Conservation (phyloP, 2,329 filamentous ascomycete species). For the Ceratocystis smalleyi region DNA sequence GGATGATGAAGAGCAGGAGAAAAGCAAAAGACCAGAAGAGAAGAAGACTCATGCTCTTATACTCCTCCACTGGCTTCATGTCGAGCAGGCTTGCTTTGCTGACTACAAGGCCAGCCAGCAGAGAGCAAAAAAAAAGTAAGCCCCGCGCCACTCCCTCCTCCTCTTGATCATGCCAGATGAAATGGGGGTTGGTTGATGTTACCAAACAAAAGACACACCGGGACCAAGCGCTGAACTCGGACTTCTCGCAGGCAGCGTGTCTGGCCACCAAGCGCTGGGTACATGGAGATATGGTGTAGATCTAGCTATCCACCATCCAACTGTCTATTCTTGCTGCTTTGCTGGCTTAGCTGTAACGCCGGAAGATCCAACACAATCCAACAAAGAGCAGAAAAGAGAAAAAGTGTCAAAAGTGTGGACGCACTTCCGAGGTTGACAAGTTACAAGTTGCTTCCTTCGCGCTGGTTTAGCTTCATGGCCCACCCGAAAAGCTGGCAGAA, state of each 20-base stretch:
- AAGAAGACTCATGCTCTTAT: constrained; percentile 14
- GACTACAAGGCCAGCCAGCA: background rate
- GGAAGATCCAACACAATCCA: background rate
- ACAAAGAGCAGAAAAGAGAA: background rate
- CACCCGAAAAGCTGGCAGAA: constrained; percentile 10
- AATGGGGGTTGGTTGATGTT: background rate
- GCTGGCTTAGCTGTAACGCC: constrained; percentile 1
- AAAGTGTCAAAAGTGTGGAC: constrained; percentile 12
- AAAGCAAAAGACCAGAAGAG: background rate
- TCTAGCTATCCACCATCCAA: background rate
- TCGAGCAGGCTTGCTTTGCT: background rate
- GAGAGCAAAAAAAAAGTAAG: background rate
- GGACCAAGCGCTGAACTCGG: constrained; percentile 3
- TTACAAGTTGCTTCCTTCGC: constrained; percentile 11
- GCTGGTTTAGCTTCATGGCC: constrained; percentile 8
- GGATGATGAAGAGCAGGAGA: constrained; percentile 5
- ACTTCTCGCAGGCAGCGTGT: background rate
- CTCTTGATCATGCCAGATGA: background rate
- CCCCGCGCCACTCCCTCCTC: background rate
- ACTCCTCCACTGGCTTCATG: constrained; percentile 7
- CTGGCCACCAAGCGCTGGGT: background rate
- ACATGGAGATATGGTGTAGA: background rate
- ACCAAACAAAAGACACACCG: background rate
- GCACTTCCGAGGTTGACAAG: constrained; percentile 8
- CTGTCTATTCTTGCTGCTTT: background rate